These are phyloP conservation scores for Chlorella sp. DNA, from an alignment of 139 green algal genomes.

Conservation along the genomic window DNA sequence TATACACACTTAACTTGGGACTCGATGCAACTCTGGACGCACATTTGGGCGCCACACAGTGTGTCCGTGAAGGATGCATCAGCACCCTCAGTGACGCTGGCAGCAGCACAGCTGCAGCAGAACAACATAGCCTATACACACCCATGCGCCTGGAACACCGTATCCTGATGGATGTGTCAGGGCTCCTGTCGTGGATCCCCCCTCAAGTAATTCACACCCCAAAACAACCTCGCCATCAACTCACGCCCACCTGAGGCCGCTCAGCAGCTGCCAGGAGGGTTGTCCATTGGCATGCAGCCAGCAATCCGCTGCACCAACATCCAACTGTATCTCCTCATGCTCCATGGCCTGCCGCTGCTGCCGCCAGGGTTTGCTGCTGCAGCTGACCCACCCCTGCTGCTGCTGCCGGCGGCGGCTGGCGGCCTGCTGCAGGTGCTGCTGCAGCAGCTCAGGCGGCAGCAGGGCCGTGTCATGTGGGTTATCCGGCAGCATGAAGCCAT, in stretches of 20 bases:
- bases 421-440: neutral
- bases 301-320: slow-evolving; percentile 9
- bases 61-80: too few species aligned
- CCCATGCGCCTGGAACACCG: too few species aligned
- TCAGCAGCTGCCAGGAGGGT: neutral
- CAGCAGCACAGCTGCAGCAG: too few species aligned
- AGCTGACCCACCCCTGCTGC: neutral
- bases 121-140: too few species aligned
- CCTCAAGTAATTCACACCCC: too few species aligned
- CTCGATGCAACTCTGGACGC: too few species aligned
- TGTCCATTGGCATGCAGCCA: slow-evolving; percentile 31
- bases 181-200: too few species aligned
- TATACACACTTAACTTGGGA: too few species aligned
- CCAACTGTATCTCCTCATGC: neutral
- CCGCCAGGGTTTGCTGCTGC: neutral
- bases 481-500: slow-evolving; percentile 75
- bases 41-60: too few species aligned
- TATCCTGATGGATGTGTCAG: too few species aligned
- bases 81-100: too few species aligned
- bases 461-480: slow-evolving; percentile 64
- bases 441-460: slow-evolving; percentile 28
- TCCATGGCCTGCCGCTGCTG: neutral
- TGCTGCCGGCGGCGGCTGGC: neutral
- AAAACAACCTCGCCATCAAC: too few species aligned
- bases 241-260: neutral